Evolutionary conservation across 306 rosid genomes (phyloP).

Genomic region (Macrotyloma uniflorum): DNA sequence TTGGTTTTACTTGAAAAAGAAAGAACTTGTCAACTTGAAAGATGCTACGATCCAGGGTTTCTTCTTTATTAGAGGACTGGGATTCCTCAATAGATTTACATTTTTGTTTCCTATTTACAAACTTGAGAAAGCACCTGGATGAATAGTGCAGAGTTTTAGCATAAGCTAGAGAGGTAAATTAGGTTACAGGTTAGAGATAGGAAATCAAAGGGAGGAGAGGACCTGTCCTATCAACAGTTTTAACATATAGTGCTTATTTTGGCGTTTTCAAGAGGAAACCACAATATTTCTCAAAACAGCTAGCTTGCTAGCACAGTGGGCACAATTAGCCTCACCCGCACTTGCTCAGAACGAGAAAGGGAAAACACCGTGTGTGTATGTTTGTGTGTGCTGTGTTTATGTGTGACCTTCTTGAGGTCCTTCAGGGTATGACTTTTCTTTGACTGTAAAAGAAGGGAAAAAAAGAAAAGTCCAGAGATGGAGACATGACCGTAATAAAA

Average conservation of each 20-base stretch:
- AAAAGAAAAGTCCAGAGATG: slow-evolving; percentile 61
- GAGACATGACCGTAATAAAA: slow-evolving; percentile 71
- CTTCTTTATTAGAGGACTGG: not conserved
- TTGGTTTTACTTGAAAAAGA: slow-evolving; percentile 10
- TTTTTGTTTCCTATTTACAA: slow-evolving; percentile 8
- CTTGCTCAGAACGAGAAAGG: slow-evolving; percentile 30
- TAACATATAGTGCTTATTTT: slow-evolving; percentile 43
- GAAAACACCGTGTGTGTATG: slow-evolving; percentile 17
- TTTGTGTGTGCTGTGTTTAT: slow-evolving; percentile 29
- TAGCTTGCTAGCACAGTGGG: slow-evolving; percentile 34
- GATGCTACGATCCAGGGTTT: not conserved
- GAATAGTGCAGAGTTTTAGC: not conserved
- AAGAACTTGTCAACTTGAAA: slow-evolving; percentile 28
- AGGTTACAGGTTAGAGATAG: slow-evolving; percentile 37
- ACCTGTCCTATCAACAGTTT: slow-evolving; percentile 64
- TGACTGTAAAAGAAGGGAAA: slow-evolving; percentile 66
- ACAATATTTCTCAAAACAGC: slow-evolving; percentile 29
- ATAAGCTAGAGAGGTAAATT: slow-evolving; percentile 45
- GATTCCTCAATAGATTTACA: slow-evolving; percentile 26
- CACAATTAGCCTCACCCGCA: slow-evolving; percentile 29
- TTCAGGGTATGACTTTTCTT: slow-evolving; percentile 63
- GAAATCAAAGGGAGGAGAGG: slow-evolving; percentile 50
- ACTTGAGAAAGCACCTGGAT: slow-evolving; percentile 9
- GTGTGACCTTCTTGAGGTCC: slow-evolving; percentile 41
- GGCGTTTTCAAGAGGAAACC: slow-evolving; percentile 44